A percentile compares a stretch with the other conserved stretches of the same genome.
phyloP scores from a whole-genome alignment of 768 basidiomycete genomes.

The Suillus hirtellus region DNA sequence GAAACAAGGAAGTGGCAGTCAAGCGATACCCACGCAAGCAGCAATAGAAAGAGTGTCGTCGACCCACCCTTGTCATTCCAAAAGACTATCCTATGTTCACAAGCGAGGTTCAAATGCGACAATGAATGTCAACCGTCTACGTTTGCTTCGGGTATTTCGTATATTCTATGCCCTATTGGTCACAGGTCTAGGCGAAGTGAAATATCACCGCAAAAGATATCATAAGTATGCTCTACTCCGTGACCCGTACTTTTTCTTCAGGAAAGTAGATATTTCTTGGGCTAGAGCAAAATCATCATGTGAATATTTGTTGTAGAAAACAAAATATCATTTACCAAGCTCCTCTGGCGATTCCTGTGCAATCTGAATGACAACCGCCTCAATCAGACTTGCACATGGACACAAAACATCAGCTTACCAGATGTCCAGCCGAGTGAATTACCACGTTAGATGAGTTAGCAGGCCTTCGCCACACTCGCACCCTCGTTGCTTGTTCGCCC shows the following conservation, averaged over 20 bases:
- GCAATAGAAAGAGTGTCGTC: neutral
- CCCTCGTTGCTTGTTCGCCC: slow-evolving; percentile 14
- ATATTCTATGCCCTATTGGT: neutral
- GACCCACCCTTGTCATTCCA: neutral
- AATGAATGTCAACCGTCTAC: neutral
- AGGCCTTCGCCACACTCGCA: slow-evolving; percentile 33
- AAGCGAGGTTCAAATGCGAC: neutral
- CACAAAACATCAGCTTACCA: slow-evolving; percentile 22
- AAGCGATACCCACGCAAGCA: neutral
- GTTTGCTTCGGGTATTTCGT: neutral
- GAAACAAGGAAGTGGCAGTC: neutral
- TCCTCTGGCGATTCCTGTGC: slow-evolving; percentile 31
- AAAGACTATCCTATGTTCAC: neutral
- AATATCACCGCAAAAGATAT: neutral
- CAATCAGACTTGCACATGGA: neutral
- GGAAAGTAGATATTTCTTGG: neutral
- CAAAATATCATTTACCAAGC: slow-evolving; percentile 23
- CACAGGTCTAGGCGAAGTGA: neutral
- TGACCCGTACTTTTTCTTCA: neutral
- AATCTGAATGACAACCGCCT: slow-evolving; percentile 18
- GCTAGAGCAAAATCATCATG: neutral
- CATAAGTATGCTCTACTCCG: neutral
- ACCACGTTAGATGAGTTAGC: slow-evolving; percentile 29
- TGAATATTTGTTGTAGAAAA: neutral
- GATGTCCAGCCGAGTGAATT: slow-evolving; percentile 29